These are phyloP conservation scores for Rhizopogon sp. DNA, from an alignment of 768 basidiomycete species.

Conservation along the genomic window DNA sequence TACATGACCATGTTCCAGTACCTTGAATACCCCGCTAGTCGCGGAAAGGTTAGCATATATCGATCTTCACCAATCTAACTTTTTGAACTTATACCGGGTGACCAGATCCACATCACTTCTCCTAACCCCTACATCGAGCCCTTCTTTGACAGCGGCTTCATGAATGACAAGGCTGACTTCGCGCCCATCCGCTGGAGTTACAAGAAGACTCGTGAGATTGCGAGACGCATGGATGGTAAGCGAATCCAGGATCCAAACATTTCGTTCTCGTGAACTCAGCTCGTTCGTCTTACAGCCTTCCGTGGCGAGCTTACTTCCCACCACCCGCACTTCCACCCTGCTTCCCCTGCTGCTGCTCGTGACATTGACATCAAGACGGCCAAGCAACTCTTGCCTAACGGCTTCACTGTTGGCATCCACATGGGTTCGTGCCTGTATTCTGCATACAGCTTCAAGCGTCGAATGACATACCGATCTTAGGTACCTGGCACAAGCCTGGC, in stretches of 20 bases:
- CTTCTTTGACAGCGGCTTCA: constrained; percentile 69
- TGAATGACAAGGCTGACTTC: constrained; percentile 76
- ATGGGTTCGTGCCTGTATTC: constrained; percentile 41
- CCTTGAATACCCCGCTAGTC: constrained; percentile 69
- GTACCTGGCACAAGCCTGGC: constrained; percentile 55
- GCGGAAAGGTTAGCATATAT: constrained; percentile 47
- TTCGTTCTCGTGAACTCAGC: background rate
- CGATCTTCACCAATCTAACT: background rate
- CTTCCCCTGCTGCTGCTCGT: constrained; percentile 49
- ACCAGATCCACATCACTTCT: constrained; percentile 57
- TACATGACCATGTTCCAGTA: constrained; percentile 76
- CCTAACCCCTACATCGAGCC: constrained; percentile 59
- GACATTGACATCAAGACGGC: constrained; percentile 71
- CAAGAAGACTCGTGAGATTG: constrained; percentile 71
- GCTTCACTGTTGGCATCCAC: constrained; percentile 65
- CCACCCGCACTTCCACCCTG: constrained; percentile 72
- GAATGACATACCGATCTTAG: constrained; percentile 8
- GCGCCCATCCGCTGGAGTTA: constrained; percentile 74
- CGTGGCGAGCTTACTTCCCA: constrained; percentile 69
- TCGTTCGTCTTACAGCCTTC: constrained; percentile 39
- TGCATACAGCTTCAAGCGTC: background rate
- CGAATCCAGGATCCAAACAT: too few species aligned
- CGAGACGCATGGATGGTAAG: constrained; percentile 65
- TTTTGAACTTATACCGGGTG: background rate
- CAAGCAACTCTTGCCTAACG: constrained; percentile 53